These are phyloP conservation scores for Linnemannia schmuckeri DNA, from an alignment of 192 early-diverging fungal species.

Conservation along the genomic window DNA sequence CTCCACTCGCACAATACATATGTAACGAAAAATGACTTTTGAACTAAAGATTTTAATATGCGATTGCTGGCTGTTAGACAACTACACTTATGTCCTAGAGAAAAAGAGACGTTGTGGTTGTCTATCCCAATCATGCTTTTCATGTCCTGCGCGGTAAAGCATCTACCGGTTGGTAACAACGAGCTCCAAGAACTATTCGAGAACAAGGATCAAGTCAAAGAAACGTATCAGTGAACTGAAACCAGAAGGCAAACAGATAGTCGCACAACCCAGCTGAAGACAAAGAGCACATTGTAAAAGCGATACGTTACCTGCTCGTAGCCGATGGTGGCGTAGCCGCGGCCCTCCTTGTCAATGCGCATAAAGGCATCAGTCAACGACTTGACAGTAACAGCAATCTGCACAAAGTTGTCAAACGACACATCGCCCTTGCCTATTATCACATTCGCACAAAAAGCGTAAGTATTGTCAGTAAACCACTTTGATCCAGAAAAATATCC, in stretches of 20 bases:
- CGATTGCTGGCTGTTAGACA: too few species aligned
- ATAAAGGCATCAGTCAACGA: constrained; percentile 83
- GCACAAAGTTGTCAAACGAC: constrained; percentile 87
- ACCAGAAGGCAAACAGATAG: background rate
- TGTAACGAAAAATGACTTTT: too few species aligned
- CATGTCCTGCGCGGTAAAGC: background rate
- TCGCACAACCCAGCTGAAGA: constrained; percentile 48
- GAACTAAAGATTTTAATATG: too few species aligned
- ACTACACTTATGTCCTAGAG: background rate
- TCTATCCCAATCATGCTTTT: background rate
- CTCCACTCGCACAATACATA: too few species aligned
- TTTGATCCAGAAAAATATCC: too few species aligned
- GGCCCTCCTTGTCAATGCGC: constrained; percentile 77
- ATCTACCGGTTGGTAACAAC: constrained; percentile 67
- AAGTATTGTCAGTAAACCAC: too few species aligned
- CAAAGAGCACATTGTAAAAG: constrained; percentile 56
- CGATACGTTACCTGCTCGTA: constrained; percentile 70
- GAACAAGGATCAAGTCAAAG: background rate
- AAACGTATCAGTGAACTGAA: background rate
- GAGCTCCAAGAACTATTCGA: constrained; percentile 62
- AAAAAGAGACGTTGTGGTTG: background rate
- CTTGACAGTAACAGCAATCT: constrained; percentile 80
- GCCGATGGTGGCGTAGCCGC: constrained; percentile 83
- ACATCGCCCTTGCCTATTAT: constrained; percentile 72
- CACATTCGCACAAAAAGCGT: background rate